A percentile compares a stretch with the other conserved stretches of the same genome.
Evolutionary conservation across 192 early-diverging fungal genomes (phyloP).

Genomic region (Coemansia sp.): DNA sequence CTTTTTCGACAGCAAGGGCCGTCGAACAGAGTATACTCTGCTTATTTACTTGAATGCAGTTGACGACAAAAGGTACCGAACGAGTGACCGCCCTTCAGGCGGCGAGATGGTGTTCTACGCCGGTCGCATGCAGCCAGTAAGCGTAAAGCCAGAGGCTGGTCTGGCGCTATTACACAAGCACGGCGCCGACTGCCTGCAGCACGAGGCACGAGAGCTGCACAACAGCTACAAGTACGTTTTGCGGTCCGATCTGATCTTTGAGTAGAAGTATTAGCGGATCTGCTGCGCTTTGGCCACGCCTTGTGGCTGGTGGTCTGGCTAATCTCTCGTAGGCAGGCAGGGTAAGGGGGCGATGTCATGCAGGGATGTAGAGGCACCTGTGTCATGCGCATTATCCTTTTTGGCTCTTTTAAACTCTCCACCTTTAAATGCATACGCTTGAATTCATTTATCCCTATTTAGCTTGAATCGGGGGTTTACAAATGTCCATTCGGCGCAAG

Average conservation of each 20-base stretch:
- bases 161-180: conserved; percentile 61
- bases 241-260: conserved; percentile 59
- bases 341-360: conserved; percentile 1
- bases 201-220: conserved; percentile 56
- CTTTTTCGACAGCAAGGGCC: conserved; percentile 50
- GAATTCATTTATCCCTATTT: not conserved
- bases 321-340: not conserved
- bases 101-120: conserved; percentile 55
- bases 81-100: conserved; percentile 25
- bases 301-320: not conserved
- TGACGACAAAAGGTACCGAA: conserved; percentile 31
- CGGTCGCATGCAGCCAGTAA: conserved; percentile 52
- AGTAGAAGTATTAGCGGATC: conserved; percentile 11
- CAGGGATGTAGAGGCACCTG: not conserved
- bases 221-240: conserved; percentile 61
- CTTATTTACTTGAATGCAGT: conserved; percentile 58
- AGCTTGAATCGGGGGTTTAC: not conserved
- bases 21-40: conserved; percentile 58
- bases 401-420: not conserved
- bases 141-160: conserved; percentile 57
- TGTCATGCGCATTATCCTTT: not conserved
- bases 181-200: conserved; percentile 61
- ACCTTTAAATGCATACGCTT: not conserved
- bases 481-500: conserved; percentile 15
- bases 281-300: not conserved